A percentile compares a stretch with the other conserved stretches of the same genome.
phyloP scores from a whole-genome alignment of 495 filamentous ascomycete species.

The Xylaria telfairii region DNA sequence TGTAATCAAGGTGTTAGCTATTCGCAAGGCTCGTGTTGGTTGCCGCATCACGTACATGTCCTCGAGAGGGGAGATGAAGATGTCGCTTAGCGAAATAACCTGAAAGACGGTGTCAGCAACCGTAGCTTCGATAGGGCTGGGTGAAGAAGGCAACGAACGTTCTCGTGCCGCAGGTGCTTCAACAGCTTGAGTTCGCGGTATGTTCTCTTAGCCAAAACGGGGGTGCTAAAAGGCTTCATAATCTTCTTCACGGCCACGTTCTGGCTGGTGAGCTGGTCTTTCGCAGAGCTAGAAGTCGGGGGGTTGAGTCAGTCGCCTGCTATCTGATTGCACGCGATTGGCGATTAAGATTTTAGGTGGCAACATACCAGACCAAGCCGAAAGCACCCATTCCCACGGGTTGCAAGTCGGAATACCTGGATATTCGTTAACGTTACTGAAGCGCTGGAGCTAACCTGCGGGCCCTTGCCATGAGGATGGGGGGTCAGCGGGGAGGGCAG shows the following conservation, averaged over 20 bases:
- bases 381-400: conserved; percentile 99
- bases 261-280: conserved; percentile 93
- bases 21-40: not conserved
- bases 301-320: conserved; percentile 32
- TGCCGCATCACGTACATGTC: conserved; percentile 75
- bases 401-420: conserved; percentile 94
- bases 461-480: not conserved
- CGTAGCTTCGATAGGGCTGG: not conserved
- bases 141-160: conserved; percentile 62
- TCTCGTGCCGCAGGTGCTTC: conserved; percentile 96
- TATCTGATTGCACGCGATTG: conserved; percentile 19
- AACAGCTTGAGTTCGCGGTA: conserved; percentile 97
- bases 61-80: conserved; percentile 98
- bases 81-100: conserved; percentile 98
- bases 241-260: conserved; percentile 99
- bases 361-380: conserved; percentile 89
- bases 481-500: conserved; percentile 16
- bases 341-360: not conserved
- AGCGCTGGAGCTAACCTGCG: conserved; percentile 4
- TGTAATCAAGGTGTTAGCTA: conserved; percentile 48
- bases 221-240: conserved; percentile 99
- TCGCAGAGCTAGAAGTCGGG: conserved; percentile 76
- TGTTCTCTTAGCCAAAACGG: conserved; percentile 94
- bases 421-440: conserved; percentile 30
- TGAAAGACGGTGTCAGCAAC: conserved; percentile 43